phyloP scores from a whole-genome alignment of 2,329 filamentous ascomycete genomes.

The Chrysoporthe austroafricana region DNA sequence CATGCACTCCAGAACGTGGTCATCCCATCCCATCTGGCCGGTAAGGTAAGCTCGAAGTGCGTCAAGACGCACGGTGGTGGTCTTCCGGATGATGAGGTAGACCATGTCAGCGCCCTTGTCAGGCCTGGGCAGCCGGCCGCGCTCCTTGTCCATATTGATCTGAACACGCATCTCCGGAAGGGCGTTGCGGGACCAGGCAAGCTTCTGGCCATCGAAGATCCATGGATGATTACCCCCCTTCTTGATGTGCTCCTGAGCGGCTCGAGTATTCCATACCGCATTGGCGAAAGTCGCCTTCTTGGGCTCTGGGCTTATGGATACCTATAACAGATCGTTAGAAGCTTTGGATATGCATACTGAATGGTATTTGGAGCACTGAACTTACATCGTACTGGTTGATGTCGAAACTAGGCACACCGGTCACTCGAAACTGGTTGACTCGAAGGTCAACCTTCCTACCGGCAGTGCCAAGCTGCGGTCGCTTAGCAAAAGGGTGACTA shows the following conservation, averaged over 20 bases:
- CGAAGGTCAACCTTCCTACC: constrained; percentile 59
- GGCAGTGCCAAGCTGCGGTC: constrained; percentile 60
- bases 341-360: constrained; percentile 19
- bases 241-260: constrained; percentile 57
- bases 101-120: constrained; percentile 53
- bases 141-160: constrained; percentile 75
- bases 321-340: constrained; percentile 46
- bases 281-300: constrained; percentile 67
- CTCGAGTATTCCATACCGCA: constrained; percentile 74
- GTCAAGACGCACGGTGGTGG: constrained; percentile 70
- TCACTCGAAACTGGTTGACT: constrained; percentile 78
- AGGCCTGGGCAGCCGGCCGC: constrained; percentile 38
- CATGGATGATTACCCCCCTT: constrained; percentile 49
- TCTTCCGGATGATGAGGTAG: constrained; percentile 64
- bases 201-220: constrained; percentile 81
- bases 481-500: constrained; percentile 44
- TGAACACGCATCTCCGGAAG: constrained; percentile 53
- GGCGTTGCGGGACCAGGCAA: constrained; percentile 71
- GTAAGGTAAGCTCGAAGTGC: constrained; percentile 69
- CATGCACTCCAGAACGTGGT: constrained; percentile 74
- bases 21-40: constrained; percentile 63
- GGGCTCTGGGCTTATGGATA: constrained; percentile 65
- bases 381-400: constrained; percentile 87
- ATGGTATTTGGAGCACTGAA: constrained; percentile 30
- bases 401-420: constrained; percentile 58